phyloP scores from a whole-genome alignment of 257 asterid species.

The Rubia yunnanensis region DNA sequence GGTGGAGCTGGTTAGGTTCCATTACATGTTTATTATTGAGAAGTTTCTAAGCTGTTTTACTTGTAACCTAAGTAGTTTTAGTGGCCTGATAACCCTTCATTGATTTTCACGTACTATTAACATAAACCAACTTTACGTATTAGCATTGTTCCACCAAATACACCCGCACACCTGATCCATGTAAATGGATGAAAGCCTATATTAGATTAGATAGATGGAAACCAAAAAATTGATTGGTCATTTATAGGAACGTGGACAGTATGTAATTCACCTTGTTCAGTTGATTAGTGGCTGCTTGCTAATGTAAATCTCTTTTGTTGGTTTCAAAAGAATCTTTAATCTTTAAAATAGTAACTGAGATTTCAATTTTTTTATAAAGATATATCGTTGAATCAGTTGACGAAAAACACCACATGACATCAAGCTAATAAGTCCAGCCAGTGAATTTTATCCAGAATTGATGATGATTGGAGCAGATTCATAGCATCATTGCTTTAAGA shows the following conservation, averaged over 20 bases:
- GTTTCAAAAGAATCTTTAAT: not conserved
- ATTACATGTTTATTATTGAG: no score
- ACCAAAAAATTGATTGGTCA: not conserved
- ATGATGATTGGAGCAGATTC: slow-evolving; percentile 9
- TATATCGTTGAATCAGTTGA: not conserved
- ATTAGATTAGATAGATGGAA: not conserved
- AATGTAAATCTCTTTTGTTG: not conserved
- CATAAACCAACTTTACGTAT: no score
- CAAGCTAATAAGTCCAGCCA: not conserved
- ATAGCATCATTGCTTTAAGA: slow-evolving; percentile 6
- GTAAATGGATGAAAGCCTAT: no score
- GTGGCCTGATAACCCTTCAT: no score
- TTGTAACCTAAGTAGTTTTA: no score
- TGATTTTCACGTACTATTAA: no score
- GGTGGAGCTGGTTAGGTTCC: slow-evolving; percentile 16
- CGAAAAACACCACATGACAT: not conserved
- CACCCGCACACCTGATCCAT: no score
- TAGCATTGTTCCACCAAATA: no score
- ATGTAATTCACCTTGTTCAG: no score
- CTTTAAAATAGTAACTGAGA: not conserved
- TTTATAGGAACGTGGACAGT: no score
- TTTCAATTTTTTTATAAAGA: not conserved
- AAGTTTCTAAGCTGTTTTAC: no score
- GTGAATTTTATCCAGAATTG: not conserved
- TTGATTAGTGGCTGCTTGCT: not conserved